Percentiles rank a stretch among this genome's conserved stretches.
phyloP scores from a whole-genome alignment of 148 eudicot genomes.

The Camellia japonica region DNA sequence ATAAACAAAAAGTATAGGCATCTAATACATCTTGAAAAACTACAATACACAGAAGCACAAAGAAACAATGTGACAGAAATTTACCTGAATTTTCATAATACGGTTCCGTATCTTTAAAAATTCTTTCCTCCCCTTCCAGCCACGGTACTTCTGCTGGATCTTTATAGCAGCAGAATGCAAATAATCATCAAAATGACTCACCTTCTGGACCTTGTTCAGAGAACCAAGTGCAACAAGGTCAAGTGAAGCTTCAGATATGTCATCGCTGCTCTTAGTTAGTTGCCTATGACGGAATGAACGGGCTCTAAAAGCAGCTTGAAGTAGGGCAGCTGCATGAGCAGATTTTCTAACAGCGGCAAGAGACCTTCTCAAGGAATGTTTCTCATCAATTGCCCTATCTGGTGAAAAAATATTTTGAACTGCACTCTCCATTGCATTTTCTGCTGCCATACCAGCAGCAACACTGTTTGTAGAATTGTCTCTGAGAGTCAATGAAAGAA shows the following conservation, averaged over 20 bases:
- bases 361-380: conserved; percentile 48
- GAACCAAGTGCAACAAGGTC: conserved; percentile 48
- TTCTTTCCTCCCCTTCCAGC: conserved; percentile 60
- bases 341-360: conserved; percentile 64
- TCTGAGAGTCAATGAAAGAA: conserved; percentile 39
- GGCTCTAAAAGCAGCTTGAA: conserved; percentile 65
- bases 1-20: background rate
- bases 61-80: background rate
- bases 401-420: conserved; percentile 31
- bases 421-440: conserved; percentile 35
- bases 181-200: conserved; percentile 34
- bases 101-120: conserved; percentile 52
- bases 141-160: conserved; percentile 70
- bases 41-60: background rate
- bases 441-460: conserved; percentile 22
- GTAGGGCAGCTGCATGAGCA: conserved; percentile 67
- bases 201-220: conserved; percentile 44
- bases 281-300: conserved; percentile 59
- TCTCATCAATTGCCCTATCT: conserved; percentile 43
- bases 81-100: conserved; percentile 69
- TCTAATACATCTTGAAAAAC: background rate
- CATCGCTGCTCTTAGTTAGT: conserved; percentile 25
- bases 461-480: conserved; percentile 30
- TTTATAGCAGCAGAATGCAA: conserved; percentile 54
- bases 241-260: conserved; percentile 39